Evolutionary conservation across 116 monocot species (phyloP).

Genomic region (Trichopus zeylanicus): DNA sequence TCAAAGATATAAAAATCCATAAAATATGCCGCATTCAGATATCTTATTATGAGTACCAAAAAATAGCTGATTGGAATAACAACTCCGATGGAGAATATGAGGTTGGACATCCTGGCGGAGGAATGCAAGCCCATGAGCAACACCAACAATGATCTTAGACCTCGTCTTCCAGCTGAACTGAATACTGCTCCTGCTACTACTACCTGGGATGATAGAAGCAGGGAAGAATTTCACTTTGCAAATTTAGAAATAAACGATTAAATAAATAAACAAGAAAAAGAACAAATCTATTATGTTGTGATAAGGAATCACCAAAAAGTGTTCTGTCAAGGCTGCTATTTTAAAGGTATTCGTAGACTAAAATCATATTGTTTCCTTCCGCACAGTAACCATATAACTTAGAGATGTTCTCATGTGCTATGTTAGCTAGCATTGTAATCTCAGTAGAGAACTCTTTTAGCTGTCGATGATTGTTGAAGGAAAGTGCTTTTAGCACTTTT

Average conservation of each 20-base stretch:
- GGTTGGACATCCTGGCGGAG: slow-evolving; percentile 65
- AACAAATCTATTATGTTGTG: neutral
- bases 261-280: neutral
- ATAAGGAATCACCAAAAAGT: slow-evolving; percentile 41
- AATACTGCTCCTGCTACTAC: slow-evolving; percentile 18
- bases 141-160: slow-evolving; percentile 46
- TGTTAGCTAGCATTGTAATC: slow-evolving; percentile 40
- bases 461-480: slow-evolving; percentile 57
- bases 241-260: neutral
- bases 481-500: slow-evolving; percentile 71
- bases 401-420: slow-evolving; percentile 72
- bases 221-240: too few species aligned
- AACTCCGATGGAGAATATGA: slow-evolving; percentile 59
- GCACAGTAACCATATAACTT: slow-evolving; percentile 58
- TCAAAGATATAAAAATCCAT: neutral
- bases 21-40: too few species aligned
- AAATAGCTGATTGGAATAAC: neutral
- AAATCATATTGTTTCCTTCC: slow-evolving; percentile 52
- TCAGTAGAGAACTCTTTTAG: slow-evolving; percentile 56
- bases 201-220: neutral
- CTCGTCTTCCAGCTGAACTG: slow-evolving; percentile 55
- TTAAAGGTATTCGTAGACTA: slow-evolving; percentile 67
- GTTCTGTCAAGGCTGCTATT: slow-evolving; percentile 79
- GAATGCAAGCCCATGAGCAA: slow-evolving; percentile 72
- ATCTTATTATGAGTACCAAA: neutral